Evolutionary conservation across 352 stramenopile species (phyloP).

Genomic region (Pythium pectinolyticum): DNA sequence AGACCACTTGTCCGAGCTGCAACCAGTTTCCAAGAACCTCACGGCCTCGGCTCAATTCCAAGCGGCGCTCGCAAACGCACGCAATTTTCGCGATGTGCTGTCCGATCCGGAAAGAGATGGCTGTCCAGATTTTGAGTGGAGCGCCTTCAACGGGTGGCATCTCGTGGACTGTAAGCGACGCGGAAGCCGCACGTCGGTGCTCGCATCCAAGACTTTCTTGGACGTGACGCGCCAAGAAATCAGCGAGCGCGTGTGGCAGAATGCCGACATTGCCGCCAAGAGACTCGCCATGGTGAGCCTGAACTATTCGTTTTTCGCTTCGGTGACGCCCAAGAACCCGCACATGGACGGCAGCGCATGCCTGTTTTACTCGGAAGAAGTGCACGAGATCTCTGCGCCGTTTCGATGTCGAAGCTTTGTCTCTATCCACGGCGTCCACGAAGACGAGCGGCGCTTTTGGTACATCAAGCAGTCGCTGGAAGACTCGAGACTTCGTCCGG

Average conservation of each 20-base stretch:
- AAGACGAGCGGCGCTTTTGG: background rate
- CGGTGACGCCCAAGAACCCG: background rate
- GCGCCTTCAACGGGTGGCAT: slow-evolving; percentile 17
- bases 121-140: background rate
- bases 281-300: slow-evolving; percentile 3
- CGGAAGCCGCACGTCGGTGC: slow-evolving; percentile 7
- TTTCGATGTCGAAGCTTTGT: slow-evolving; percentile 19
- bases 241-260: slow-evolving; percentile 11
- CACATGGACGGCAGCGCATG: slow-evolving; percentile 1
- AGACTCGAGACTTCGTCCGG: background rate
- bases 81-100: background rate
- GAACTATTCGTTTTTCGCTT: slow-evolving; percentile 8
- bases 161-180: slow-evolving; percentile 13
- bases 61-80: slow-evolving; percentile 14
- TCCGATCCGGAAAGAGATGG: background rate
- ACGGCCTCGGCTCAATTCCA: slow-evolving; percentile 7
- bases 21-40: background rate
- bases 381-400: slow-evolving; percentile 20
- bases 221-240: background rate
- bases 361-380: slow-evolving; percentile 21
- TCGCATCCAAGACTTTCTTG: slow-evolving; percentile 9
- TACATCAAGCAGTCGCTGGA: slow-evolving; percentile 28
- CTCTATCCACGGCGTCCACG: slow-evolving; percentile 20
- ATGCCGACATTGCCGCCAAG: slow-evolving; percentile 12
- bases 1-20: background rate